Conservation (phyloP, 2,329 filamentous ascomycete species). For the Fusarium camptoceras region DNA sequence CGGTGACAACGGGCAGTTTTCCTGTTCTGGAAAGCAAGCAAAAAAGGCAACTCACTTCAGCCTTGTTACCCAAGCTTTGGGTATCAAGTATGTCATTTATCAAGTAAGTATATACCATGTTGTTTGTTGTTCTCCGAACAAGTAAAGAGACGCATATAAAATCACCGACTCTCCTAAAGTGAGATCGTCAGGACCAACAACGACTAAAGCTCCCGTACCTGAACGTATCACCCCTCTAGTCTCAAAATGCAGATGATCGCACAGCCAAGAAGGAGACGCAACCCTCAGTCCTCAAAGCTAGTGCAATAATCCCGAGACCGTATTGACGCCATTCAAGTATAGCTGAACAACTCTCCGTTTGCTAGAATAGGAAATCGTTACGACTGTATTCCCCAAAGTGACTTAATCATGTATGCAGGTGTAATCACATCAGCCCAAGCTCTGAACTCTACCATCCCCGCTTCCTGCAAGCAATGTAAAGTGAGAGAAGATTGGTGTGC, state of each 20-base stretch:
- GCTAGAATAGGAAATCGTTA: conserved; percentile 28
- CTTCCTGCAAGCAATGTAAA: not conserved
- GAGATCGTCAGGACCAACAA: not conserved
- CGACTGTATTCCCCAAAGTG: not conserved
- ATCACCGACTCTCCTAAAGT: not conserved
- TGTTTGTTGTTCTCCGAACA: not conserved
- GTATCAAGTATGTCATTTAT: not conserved
- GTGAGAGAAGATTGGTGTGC: conserved; percentile 26
- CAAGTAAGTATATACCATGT: not conserved
- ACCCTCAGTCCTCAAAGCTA: not conserved
- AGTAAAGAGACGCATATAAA: not conserved
- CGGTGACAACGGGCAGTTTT: conserved; percentile 11
- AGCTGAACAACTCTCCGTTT: conserved; percentile 5
- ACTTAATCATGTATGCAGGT: conserved; percentile 12
- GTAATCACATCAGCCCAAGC: conserved; percentile 2
- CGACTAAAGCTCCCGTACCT: not conserved
- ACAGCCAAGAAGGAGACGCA: not conserved
- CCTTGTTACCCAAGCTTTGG: conserved; percentile 22
- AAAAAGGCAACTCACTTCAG: conserved; percentile 11
- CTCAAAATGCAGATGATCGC: not conserved
- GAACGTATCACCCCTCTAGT: not conserved
- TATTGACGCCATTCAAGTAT: not conserved
- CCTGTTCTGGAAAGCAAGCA: not conserved
- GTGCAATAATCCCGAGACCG: not conserved
- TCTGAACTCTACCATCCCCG: conserved; percentile 5